These are phyloP conservation scores for Myriangium duriaei DNA, from an alignment of 2,329 filamentous ascomycete species.

Conservation along the genomic window DNA sequence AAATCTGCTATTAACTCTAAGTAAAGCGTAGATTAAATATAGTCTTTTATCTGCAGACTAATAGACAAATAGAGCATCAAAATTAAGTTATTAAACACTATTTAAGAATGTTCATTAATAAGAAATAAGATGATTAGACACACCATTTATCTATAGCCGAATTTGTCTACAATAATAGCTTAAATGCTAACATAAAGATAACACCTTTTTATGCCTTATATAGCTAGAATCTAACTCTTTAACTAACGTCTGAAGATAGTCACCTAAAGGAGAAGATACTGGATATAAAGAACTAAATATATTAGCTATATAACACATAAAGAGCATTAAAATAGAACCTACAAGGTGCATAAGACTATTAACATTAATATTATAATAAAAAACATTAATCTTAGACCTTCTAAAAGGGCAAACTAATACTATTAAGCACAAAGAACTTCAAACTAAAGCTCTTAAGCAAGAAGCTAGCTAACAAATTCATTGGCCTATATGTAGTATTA, in stretches of 20 bases:
- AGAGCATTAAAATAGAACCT: constrained; percentile 4
- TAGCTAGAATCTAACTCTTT: neutral
- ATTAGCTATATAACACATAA: neutral
- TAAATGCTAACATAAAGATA: constrained; percentile 2
- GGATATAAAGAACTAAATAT: neutral
- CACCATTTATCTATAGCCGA: neutral
- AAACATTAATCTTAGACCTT: constrained; percentile 1
- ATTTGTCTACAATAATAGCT: constrained; percentile 8
- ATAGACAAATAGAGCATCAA: constrained; percentile 9
- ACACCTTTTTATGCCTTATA: neutral
- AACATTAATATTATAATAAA: constrained; percentile 8
- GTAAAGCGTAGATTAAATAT: constrained; percentile 9
- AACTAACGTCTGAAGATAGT: neutral
- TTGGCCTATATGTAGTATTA: constrained; percentile 7
- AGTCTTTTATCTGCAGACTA: constrained; percentile 11
- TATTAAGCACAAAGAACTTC: constrained; percentile 7
- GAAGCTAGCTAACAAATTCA: constrained; percentile 10
- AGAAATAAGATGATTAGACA: constrained; percentile 8
- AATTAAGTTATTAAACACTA: constrained; percentile 13
- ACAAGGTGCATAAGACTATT: neutral
- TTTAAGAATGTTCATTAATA: constrained; percentile 2
- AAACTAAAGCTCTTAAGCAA: constrained; percentile 3
- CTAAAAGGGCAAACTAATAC: constrained; percentile 6
- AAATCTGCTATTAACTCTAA: constrained; percentile 8
- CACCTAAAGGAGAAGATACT: constrained; percentile 4